These are phyloP conservation scores for Didymellaceae sp. DNA, from an alignment of 2,329 filamentous ascomycete species.

Conservation along the genomic window DNA sequence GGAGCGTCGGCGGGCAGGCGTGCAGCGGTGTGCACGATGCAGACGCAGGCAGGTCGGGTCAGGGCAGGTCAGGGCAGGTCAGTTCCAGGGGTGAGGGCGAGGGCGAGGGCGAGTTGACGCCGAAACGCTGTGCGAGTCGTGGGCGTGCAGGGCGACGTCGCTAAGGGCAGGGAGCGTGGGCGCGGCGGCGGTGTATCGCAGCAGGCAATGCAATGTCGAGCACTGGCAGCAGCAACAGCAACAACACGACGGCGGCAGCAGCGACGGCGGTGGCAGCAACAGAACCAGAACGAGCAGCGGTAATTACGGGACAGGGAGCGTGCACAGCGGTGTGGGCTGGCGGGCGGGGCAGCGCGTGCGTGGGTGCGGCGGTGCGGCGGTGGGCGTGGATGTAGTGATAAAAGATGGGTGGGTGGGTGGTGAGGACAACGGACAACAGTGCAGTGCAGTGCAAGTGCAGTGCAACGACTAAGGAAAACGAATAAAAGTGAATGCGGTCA, in stretches of 20 bases:
- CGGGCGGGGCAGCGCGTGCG: constrained; percentile 5
- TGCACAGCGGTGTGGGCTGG: constrained; percentile 10
- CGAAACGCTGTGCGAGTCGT: constrained; percentile 21
- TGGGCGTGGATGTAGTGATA: neutral
- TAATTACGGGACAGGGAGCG: constrained; percentile 17
- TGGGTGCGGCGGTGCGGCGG: neutral
- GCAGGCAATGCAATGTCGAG: neutral
- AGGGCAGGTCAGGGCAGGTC: too few species aligned
- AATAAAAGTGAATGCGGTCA: constrained; percentile 8
- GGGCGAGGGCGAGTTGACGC: constrained; percentile 13
- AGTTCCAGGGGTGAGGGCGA: too few species aligned
- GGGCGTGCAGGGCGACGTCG: constrained; percentile 9
- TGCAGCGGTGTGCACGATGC: constrained; percentile 16
- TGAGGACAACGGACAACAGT: neutral
- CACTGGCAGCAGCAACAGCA: neutral
- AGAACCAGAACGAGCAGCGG: neutral
- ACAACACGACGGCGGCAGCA: neutral
- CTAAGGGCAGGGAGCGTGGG: constrained; percentile 10
- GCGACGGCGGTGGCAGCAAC: too few species aligned
- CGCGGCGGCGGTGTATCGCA: constrained; percentile 7
- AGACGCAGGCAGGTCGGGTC: neutral
- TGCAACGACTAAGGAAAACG: neutral
- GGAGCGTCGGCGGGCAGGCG: constrained; percentile 27
- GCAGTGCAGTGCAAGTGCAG: neutral
- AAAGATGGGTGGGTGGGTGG: too few species aligned